Conservation (phyloP, 495 filamentous ascomycete genomes). For the Penicillium cinerascens region DNA sequence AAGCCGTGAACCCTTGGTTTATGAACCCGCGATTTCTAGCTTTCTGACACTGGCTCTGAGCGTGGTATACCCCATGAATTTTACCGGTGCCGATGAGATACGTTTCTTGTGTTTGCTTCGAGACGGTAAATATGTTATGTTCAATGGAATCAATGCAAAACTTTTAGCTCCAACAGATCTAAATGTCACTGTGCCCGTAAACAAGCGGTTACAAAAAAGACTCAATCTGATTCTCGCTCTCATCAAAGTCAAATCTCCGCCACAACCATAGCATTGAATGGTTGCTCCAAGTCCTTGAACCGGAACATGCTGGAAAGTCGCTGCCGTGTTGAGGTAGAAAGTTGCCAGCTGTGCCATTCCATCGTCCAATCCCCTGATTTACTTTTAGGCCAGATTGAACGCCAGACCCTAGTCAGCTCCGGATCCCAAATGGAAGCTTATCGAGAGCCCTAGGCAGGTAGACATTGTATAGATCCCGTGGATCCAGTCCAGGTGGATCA, state of each 20-base stretch:
- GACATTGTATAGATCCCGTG: too few species aligned
- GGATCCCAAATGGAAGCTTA: too few species aligned
- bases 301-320: too few species aligned
- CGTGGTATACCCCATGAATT: constrained; percentile 2
- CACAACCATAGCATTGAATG: too few species aligned
- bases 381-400: too few species aligned
- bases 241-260: neutral
- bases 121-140: neutral
- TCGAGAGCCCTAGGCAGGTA: too few species aligned
- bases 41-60: neutral
- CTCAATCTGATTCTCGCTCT: neutral
- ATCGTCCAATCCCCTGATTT: too few species aligned
- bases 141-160: neutral
- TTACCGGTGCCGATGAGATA: constrained; percentile 3
- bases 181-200: neutral
- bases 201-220: neutral
- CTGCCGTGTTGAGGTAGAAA: too few species aligned
- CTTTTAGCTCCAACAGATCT: neutral
- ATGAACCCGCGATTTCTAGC: neutral
- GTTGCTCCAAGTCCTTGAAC: too few species aligned
- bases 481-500: too few species aligned
- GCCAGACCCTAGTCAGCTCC: too few species aligned
- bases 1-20: neutral
- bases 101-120: neutral
- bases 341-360: too few species aligned